phyloP scores from a whole-genome alignment of 495 filamentous ascomycete genomes.

The Xylaria curta region DNA sequence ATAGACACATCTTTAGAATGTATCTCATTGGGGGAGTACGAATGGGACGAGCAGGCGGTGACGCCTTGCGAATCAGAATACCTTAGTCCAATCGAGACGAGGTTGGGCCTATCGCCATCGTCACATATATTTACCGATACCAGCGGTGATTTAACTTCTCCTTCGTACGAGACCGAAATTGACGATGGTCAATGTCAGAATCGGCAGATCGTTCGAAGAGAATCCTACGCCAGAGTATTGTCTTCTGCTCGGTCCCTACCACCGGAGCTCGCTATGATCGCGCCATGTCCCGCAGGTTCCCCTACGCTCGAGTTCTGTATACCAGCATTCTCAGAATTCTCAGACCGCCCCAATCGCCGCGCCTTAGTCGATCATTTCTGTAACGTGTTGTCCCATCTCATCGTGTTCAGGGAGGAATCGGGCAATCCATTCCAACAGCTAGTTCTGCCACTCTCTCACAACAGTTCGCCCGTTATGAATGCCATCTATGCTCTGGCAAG shows the following conservation, averaged over 20 bases:
- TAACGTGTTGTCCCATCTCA: constrained; percentile 66
- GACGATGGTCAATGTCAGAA: constrained; percentile 24
- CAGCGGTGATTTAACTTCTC: constrained; percentile 9
- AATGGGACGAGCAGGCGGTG: constrained; percentile 27
- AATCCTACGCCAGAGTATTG: constrained; percentile 28
- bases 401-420: constrained; percentile 67
- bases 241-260: constrained; percentile 38
- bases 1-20: constrained; percentile 10
- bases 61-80: constrained; percentile 33
- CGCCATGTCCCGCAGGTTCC: constrained; percentile 53
- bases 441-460: constrained; percentile 62
- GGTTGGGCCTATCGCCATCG: constrained; percentile 32
- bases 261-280: constrained; percentile 54
- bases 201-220: constrained; percentile 28
- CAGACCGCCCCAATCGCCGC: constrained; percentile 58
- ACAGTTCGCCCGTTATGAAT: constrained; percentile 60
- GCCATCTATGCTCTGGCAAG: constrained; percentile 65
- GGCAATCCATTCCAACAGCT: constrained; percentile 69
- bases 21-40: constrained; percentile 12
- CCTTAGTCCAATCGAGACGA: constrained; percentile 39
- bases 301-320: constrained; percentile 58
- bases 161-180: constrained; percentile 26
- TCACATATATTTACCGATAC: constrained; percentile 10
- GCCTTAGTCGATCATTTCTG: constrained; percentile 67
- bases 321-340: constrained; percentile 62